phyloP scores from a whole-genome alignment of 352 stramenopile species.

The Pythium myriotylum region DNA sequence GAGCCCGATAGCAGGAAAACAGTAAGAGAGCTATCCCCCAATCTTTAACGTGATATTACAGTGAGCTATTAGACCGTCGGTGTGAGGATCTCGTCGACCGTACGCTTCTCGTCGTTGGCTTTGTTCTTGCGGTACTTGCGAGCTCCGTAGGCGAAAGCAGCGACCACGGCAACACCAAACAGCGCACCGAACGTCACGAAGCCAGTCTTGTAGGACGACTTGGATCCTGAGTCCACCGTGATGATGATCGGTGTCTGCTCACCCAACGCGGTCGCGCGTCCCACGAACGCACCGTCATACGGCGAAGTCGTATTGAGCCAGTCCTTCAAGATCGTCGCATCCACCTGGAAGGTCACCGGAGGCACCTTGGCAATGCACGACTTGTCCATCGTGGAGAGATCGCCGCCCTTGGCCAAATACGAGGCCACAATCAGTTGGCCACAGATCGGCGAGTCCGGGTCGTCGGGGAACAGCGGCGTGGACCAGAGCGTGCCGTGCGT shows the following conservation, averaged over 20 bases:
- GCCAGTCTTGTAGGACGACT: slow-evolving; percentile 36
- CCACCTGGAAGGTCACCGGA: slow-evolving; percentile 20
- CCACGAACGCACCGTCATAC: slow-evolving; percentile 40
- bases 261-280: slow-evolving; percentile 20
- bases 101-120: too few species aligned
- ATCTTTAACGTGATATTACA: too few species aligned
- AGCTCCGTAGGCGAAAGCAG: slow-evolving; percentile 29
- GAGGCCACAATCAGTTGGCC: slow-evolving; percentile 39
- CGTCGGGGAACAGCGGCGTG: slow-evolving; percentile 28
- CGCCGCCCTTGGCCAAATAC: slow-evolving; percentile 34
- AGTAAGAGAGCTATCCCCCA: too few species aligned
- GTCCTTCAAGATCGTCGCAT: slow-evolving; percentile 50
- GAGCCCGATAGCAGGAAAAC: too few species aligned
- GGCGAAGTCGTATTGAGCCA: slow-evolving; percentile 39
- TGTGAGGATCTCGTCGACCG: too few species aligned
- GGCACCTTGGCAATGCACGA: slow-evolving; percentile 43
- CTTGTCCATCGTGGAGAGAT: slow-evolving; percentile 35
- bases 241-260: neutral
- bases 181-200: slow-evolving; percentile 53
- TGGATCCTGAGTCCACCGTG: slow-evolving; percentile 1
- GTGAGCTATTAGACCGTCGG: too few species aligned
- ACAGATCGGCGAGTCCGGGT: slow-evolving; percentile 30
- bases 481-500: slow-evolving; percentile 37
- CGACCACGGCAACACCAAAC: slow-evolving; percentile 30
- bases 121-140: slow-evolving; percentile 30